Conservation (phyloP, 192 early-diverging fungal genomes). For the Jimgerdemannia flammicorona region DNA sequence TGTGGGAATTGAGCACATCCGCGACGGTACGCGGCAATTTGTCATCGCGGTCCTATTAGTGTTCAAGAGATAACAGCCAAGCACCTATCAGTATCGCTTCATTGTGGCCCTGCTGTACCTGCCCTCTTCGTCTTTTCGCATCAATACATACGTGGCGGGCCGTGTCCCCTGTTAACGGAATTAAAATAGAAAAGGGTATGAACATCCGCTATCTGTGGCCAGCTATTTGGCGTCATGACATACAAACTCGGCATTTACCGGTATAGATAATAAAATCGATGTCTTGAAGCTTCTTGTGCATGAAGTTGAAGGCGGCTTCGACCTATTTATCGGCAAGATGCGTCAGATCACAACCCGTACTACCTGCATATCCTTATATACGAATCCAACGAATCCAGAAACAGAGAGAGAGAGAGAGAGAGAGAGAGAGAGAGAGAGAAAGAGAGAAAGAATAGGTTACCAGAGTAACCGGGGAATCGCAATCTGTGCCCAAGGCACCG, state of each 20-base stretch:
- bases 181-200: not conserved
- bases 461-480: slow-evolving; percentile 29
- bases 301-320: slow-evolving; percentile 23
- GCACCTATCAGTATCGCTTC: too few relatives aligned
- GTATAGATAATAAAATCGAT: slow-evolving; percentile 40
- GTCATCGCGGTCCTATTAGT: slow-evolving; percentile 18
- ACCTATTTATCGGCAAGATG: not conserved
- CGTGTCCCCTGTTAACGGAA: slow-evolving; percentile 15
- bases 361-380: too few relatives aligned
- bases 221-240: not conserved
- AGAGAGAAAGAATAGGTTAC: slow-evolving; percentile 9
- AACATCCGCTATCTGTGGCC: not conserved
- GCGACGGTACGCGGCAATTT: slow-evolving; percentile 8
- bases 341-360: too few relatives aligned
- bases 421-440: not conserved
- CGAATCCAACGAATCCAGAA: not conserved
- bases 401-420: not conserved
- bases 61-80: not conserved
- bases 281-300: slow-evolving; percentile 18
- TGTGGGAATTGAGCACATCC: slow-evolving; percentile 19
- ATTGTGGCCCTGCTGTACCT: too few relatives aligned
- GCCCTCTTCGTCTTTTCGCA: too few relatives aligned
- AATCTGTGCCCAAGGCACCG: slow-evolving; percentile 26
- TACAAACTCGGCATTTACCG: slow-evolving; percentile 5
- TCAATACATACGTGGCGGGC: slow-evolving; percentile 28